Evolutionary conservation across 2,329 filamentous ascomycete genomes (phyloP).

Genomic region (Paecilomyces fulvus): DNA sequence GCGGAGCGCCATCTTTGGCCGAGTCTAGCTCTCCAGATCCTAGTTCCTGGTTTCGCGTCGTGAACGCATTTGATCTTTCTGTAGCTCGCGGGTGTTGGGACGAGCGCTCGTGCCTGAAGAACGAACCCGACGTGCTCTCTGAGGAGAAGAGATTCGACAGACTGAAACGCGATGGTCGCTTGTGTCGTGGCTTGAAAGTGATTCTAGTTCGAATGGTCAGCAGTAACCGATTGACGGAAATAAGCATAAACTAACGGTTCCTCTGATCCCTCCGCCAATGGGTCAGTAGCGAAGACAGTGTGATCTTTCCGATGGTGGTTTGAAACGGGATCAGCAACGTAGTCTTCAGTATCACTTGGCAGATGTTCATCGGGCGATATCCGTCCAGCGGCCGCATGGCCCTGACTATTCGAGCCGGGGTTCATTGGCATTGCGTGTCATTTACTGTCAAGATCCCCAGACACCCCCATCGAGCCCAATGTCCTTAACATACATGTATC

Average conservation of each 20-base stretch:
- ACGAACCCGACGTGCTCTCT: constrained; percentile 17
- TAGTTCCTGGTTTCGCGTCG: constrained; percentile 12
- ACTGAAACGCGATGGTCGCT: constrained; percentile 30
- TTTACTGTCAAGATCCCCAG: background rate
- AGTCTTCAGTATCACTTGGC: constrained; percentile 10
- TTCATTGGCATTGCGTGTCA: constrained; percentile 20
- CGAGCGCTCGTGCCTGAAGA: constrained; percentile 10
- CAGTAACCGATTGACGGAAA: constrained; percentile 3
- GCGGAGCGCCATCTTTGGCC: constrained; percentile 32
- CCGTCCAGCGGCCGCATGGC: constrained; percentile 8
- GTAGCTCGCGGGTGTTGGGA: constrained; percentile 19
- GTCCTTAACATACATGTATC: background rate
- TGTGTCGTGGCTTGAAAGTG: constrained; percentile 37
- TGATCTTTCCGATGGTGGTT: constrained; percentile 13
- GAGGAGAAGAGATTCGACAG: constrained; percentile 32
- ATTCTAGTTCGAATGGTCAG: constrained; percentile 17
- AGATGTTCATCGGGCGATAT: constrained; percentile 4
- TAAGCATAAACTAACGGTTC: constrained; percentile 12
- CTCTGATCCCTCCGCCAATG: constrained; percentile 21
- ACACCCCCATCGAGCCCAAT: constrained; percentile 3
- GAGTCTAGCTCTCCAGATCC: constrained; percentile 17
- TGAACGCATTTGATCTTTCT: constrained; percentile 18
- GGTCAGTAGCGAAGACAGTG: constrained; percentile 13
- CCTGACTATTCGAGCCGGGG: constrained; percentile 10
- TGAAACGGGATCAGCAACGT: constrained; percentile 13